phyloP scores from a whole-genome alignment of 371 early-diverging fungal genomes.

The Mortierella sp. region DNA sequence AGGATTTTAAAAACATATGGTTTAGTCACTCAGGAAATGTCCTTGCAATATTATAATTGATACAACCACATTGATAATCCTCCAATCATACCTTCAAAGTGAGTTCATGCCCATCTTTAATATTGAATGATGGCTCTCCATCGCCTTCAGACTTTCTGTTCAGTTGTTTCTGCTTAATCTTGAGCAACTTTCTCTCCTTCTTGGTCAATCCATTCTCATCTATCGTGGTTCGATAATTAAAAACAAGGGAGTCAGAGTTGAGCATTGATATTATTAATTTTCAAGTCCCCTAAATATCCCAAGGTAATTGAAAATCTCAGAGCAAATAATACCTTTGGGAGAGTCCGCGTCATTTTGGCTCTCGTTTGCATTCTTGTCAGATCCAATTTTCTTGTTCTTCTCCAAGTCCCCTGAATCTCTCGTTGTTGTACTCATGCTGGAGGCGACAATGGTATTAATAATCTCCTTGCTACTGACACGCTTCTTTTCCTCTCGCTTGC shows the following conservation, averaged over 20 bases:
- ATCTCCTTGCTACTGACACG: background rate
- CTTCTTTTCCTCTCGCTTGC: conserved; percentile 10
- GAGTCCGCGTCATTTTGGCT: background rate
- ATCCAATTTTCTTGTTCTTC: background rate
- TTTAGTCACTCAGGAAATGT: too few relatives aligned
- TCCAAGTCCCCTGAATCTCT: conserved; percentile 1
- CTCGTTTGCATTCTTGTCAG: background rate
- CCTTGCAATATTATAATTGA: background rate
- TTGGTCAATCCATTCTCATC: conserved; percentile 37
- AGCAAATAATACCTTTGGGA: background rate
- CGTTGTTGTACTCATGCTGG: background rate
- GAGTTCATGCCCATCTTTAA: conserved; percentile 40
- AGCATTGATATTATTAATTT: background rate
- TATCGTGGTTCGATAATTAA: background rate
- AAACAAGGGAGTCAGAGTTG: background rate
- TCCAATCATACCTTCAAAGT: conserved; percentile 25
- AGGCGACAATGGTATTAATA: background rate
- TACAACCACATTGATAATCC: background rate
- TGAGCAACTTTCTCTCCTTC: conserved; percentile 39
- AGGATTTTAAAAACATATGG: background rate
- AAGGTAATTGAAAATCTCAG: background rate
- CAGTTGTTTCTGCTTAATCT: conserved; percentile 34
- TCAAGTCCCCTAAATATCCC: background rate
- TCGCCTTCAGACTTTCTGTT: conserved; percentile 37
- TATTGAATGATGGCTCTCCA: conserved; percentile 26